A percentile compares a stretch with the other conserved stretches of the same genome.
Evolutionary conservation across 2,329 filamentous ascomycete genomes (phyloP).

Genomic region (Nothophaeocryptopus gaeumannii): DNA sequence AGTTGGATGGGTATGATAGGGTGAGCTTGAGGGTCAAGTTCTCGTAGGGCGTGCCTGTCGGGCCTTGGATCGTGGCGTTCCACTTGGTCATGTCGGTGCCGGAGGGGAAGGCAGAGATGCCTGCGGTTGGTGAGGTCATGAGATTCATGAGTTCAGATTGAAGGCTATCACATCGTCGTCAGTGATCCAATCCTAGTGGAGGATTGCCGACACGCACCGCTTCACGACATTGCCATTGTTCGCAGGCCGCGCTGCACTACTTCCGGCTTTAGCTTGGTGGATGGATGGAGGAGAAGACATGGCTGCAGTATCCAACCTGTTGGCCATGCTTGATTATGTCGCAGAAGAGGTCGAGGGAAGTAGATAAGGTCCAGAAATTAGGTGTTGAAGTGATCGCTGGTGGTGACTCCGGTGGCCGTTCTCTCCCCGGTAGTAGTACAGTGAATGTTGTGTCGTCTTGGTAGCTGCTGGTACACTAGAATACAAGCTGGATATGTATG

Average conservation of each 20-base stretch:
- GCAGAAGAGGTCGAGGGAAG: not conserved
- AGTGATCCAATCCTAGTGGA: not conserved
- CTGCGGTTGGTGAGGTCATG: constrained; percentile 91
- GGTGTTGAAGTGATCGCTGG: constrained; percentile 1
- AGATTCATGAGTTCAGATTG: constrained; percentile 98
- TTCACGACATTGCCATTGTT: constrained; percentile 47
- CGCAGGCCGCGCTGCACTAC: constrained; percentile 21
- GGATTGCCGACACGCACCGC: constrained; percentile 37
- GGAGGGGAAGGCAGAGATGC: constrained; percentile 91
- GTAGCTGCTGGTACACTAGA: constrained; percentile 1
- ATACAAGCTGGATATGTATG: not conserved
- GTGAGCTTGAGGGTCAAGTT: constrained; percentile 86
- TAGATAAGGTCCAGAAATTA: not conserved
- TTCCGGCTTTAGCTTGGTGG: constrained; percentile 31
- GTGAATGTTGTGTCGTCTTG: not conserved
- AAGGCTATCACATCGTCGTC: constrained; percentile 55
- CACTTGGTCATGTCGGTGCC: constrained; percentile 89
- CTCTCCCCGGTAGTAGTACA: constrained; percentile 1
- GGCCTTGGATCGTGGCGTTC: constrained; percentile 91
- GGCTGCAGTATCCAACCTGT: constrained; percentile 31
- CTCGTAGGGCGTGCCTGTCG: constrained; percentile 86
- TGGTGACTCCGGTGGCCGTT: not conserved
- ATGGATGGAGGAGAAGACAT: constrained; percentile 33
- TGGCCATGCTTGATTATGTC: constrained; percentile 33
- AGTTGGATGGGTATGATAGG: constrained; percentile 86